Evolutionary conservation across 176 grass and related monocot genomes (phyloP).

Genomic region (Carex kokanica): DNA sequence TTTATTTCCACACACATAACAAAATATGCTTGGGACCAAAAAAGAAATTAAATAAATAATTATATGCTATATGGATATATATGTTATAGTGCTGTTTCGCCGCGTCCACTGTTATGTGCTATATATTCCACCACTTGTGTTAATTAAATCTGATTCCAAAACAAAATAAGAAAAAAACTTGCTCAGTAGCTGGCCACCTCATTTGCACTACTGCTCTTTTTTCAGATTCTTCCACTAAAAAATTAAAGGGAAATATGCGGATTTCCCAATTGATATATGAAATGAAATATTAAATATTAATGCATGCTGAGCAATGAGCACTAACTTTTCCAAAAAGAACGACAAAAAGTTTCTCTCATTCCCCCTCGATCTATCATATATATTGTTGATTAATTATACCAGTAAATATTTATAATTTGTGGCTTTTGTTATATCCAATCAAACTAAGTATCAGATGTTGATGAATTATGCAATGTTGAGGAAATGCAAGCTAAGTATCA

Average conservation of each 20-base stretch:
- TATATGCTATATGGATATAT: background rate
- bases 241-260: constrained; percentile 39
- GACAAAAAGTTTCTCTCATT: constrained; percentile 34
- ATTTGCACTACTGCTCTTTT: background rate
- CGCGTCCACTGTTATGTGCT: background rate
- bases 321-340: constrained; percentile 34
- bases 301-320: constrained; percentile 29
- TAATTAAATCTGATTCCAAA: constrained; percentile 4
- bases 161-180: background rate
- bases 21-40: too few relatives aligned
- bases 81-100: constrained; percentile 13
- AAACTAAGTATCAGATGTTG: too few relatives aligned
- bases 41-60: too few relatives aligned
- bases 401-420: constrained; percentile 2
- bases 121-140: constrained; percentile 2
- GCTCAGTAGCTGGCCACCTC: constrained; percentile 18
- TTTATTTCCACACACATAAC: too few relatives aligned
- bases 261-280: constrained; percentile 41
- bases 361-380: constrained; percentile 14
- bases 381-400: constrained; percentile 23
- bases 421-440: background rate
- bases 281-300: background rate
- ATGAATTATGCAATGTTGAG: constrained; percentile 4
- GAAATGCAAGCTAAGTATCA: background rate
- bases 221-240: constrained; percentile 15